Evolutionary conservation across 169 alveolate genomes (phyloP), one percentile per base, ranked within the genome.

Genomic region (Cryptosporidium tyzzeri): DNA sequence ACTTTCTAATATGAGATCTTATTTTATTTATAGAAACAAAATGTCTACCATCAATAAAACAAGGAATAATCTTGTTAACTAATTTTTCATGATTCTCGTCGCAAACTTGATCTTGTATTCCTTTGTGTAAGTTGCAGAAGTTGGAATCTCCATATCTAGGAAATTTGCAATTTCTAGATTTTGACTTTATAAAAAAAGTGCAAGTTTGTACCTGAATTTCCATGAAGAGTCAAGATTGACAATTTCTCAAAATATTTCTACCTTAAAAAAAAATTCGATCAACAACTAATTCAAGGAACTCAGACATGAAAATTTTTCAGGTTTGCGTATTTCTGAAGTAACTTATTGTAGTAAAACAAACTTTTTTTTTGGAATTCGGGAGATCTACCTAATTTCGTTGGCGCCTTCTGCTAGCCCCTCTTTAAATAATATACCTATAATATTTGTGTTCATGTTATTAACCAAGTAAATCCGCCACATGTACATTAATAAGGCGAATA

Each of bases 21-120:
- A 80, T 80, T 62, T 80, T 80, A 10, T 23, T 62, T n/a, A 23
- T 33, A 26, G 89, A 80, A 9, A 80, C 75, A 61, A 44, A 59
- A 59, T 80, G 89, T 18, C 41, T 80, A 2, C 67, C 37, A 65
- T 80, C 89, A 37, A 80, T 80, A 45, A 35, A 50, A 65, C 89
- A 80, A 31, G 75, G 89, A 26, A 80, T 18, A 41, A 61, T 41
- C 45, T 18, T 18, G 29, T 67, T 44, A 7, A 62, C 68, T 21
- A 29, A n/a, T 8, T 35, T 80, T 33, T 33, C 48, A 26, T 16
- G 18, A n/a, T 9, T 16, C 23, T 29, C 45, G 14, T 80, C 69
- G 12, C 12, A 39, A 53, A 16, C 33, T 21, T 39, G 33, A 29
- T 29, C 33, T 33, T 37, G 37, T 41, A 70, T 70, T 21, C 84